phyloP scores from a whole-genome alignment of 768 basidiomycete species.

The Rhodotorula kratochvilovae region DNA sequence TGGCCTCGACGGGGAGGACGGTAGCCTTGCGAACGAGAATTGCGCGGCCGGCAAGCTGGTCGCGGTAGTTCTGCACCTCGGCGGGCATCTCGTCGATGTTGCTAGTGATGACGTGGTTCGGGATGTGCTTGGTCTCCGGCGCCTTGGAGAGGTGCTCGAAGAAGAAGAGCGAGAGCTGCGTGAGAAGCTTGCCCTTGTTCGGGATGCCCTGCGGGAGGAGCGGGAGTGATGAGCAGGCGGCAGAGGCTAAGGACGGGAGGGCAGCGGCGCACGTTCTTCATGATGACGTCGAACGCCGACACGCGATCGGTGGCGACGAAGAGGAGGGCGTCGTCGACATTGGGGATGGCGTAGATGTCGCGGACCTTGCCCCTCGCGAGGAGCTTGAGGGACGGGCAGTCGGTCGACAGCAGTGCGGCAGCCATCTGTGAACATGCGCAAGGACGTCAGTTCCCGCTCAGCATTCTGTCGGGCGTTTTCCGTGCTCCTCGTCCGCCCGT shows the following conservation, averaged over 20 bases:
- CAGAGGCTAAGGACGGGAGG: neutral
- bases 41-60: slow-evolving; percentile 71
- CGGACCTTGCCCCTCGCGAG: slow-evolving; percentile 91
- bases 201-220: slow-evolving; percentile 72
- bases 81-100: slow-evolving; percentile 75
- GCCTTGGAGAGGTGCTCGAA: slow-evolving; percentile 73
- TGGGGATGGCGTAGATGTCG: slow-evolving; percentile 78
- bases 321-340: slow-evolving; percentile 60
- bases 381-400: slow-evolving; percentile 48
- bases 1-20: slow-evolving; percentile 64
- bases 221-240: neutral
- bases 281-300: slow-evolving; percentile 90
- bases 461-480: too few relatives aligned
- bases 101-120: slow-evolving; percentile 74
- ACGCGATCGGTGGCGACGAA: slow-evolving; percentile 95
- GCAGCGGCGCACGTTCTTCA: slow-evolving; percentile 69
- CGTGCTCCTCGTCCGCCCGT: too few relatives aligned
- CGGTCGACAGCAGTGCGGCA: slow-evolving; percentile 23
- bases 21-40: slow-evolving; percentile 65
- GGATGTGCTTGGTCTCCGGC: slow-evolving; percentile 40
- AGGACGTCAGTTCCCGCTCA: too few relatives aligned
- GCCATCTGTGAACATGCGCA: neutral
- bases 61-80: slow-evolving; percentile 67
- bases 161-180: slow-evolving; percentile 90
- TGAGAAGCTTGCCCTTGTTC: slow-evolving; percentile 83